Conservation (phyloP, 148 eudicot species). For the Mesembryanthemum crystallinum region DNA sequence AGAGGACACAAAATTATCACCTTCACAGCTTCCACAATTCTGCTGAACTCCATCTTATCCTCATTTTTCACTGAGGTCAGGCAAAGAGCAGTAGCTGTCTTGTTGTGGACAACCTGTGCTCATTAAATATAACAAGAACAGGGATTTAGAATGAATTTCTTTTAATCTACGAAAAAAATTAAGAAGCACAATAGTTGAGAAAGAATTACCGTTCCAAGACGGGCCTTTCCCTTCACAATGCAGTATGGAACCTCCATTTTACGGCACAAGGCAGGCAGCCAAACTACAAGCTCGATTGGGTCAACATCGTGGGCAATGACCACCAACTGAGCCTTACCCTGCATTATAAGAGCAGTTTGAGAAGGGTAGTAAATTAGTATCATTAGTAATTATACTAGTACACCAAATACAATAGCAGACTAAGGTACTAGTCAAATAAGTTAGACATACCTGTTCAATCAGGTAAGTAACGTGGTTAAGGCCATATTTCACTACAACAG, state of each 20-base stretch:
- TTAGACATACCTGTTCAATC: slow-evolving; percentile 68
- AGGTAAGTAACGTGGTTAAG: slow-evolving; percentile 86
- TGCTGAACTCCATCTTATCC: slow-evolving; percentile 85
- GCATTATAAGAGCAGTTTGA: slow-evolving; percentile 10
- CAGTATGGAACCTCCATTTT: slow-evolving; percentile 97
- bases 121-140: not conserved
- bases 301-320: slow-evolving; percentile 96
- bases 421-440: not conserved
- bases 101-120: slow-evolving; percentile 87
- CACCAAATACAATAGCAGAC: not conserved
- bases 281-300: slow-evolving; percentile 91
- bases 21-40: slow-evolving; percentile 85
- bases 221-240: slow-evolving; percentile 90
- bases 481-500: slow-evolving; percentile 89
- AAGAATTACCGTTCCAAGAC: slow-evolving; percentile 66
- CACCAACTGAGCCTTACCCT: slow-evolving; percentile 92
- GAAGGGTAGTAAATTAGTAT: too few species aligned
- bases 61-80: slow-evolving; percentile 81
- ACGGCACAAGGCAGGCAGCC: slow-evolving; percentile 92
- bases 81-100: slow-evolving; percentile 70
- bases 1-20: slow-evolving; percentile 25
- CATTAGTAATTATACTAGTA: not conserved
- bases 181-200: not conserved
- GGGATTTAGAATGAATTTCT: not conserved
- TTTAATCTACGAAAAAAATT: not conserved